phyloP scores from a whole-genome alignment of 2,329 filamentous ascomycete genomes.

The Trichoderma brevicompactum region DNA sequence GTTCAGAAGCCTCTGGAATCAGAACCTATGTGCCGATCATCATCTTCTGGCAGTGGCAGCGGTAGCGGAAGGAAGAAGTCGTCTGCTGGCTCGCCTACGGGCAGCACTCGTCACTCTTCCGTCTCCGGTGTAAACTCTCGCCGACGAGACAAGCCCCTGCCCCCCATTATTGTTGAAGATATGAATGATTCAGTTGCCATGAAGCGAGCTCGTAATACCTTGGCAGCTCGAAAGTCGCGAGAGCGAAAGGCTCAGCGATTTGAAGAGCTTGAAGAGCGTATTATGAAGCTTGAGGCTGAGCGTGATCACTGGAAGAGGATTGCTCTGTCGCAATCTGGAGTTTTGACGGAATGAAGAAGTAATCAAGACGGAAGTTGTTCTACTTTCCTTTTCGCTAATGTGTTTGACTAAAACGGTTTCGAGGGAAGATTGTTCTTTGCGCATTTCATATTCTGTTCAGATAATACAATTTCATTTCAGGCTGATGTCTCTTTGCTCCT shows the following conservation, averaged over 20 bases:
- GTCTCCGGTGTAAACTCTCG: conserved; percentile 72
- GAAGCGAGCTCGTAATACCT: conserved; percentile 92
- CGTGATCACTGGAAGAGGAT: conserved; percentile 68
- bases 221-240: conserved; percentile 91
- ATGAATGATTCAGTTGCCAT: conserved; percentile 74
- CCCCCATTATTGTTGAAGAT: conserved; percentile 77
- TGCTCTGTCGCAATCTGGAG: conserved; percentile 49
- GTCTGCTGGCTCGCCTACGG: conserved; percentile 48
- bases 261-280: conserved; percentile 73
- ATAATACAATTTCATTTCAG: neutral
- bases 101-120: conserved; percentile 64
- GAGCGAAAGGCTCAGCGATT: conserved; percentile 81
- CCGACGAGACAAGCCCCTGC: conserved; percentile 79
- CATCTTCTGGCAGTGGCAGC: conserved; percentile 30
- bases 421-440: conserved; percentile 25
- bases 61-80: conserved; percentile 53
- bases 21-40: conserved; percentile 49
- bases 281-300: conserved; percentile 69
- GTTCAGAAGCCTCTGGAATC: conserved; percentile 53
- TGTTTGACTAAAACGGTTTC: conserved; percentile 26
- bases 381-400: conserved; percentile 28
- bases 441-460: conserved; percentile 7
- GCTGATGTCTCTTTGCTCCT: neutral
- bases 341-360: conserved; percentile 27
- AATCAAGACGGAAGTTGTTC: conserved; percentile 27